A percentile compares a stretch with the other conserved stretches of the same genome.
These are phyloP conservation scores for Recurvomyces mirabilis DNA, from an alignment of 495 filamentous ascomycete genomes.

Conservation along the genomic window DNA sequence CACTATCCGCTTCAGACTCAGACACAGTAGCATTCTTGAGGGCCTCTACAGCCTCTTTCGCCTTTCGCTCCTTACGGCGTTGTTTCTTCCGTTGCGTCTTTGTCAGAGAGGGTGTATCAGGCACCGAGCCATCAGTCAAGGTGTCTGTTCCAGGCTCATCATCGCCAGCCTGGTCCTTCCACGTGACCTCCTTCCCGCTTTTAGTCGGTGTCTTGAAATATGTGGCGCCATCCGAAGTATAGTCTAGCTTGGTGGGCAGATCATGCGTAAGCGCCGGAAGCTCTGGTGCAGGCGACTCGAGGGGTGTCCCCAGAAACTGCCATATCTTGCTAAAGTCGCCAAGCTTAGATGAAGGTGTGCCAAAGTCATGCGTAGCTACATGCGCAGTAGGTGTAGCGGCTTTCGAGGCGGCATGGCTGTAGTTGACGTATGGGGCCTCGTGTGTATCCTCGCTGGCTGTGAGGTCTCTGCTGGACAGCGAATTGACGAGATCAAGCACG, in stretches of 20 bases:
- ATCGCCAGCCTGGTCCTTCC: constrained; percentile 28
- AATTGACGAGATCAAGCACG: constrained; percentile 23
- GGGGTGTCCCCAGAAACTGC: constrained; percentile 30
- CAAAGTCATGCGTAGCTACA: constrained; percentile 4
- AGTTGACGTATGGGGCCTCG: neutral
- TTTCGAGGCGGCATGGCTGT: neutral
- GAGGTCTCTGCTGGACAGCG: constrained; percentile 8
- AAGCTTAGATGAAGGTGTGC: constrained; percentile 15
- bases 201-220: constrained; percentile 8
- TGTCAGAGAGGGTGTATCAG: constrained; percentile 20
- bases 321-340: constrained; percentile 37
- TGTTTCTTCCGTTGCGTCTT: constrained; percentile 32
- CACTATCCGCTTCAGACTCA: constrained; percentile 24
- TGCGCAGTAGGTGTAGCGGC: neutral
- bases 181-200: constrained; percentile 26
- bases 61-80: constrained; percentile 19
- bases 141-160: constrained; percentile 24
- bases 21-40: constrained; percentile 10
- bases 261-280: constrained; percentile 6
- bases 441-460: neutral
- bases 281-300: constrained; percentile 17
- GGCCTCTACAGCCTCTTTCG: constrained; percentile 5
- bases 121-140: constrained; percentile 11
- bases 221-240: constrained; percentile 23
- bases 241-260: constrained; percentile 12